These are phyloP conservation scores for Pythium aristosporum DNA, from an alignment of 352 stramenopile species.

Conservation along the genomic window DNA sequence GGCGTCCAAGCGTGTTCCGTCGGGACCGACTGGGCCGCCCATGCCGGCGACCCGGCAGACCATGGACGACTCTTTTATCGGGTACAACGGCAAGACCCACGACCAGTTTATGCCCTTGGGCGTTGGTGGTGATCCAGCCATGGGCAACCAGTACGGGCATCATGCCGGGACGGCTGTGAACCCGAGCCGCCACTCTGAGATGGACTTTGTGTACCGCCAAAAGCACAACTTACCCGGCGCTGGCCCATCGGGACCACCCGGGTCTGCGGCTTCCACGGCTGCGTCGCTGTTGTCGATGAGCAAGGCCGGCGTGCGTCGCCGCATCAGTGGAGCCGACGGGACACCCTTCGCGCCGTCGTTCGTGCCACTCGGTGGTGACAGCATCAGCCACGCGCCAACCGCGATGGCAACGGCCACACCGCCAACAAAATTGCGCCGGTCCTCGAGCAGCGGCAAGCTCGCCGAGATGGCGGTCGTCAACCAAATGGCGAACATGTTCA, in stretches of 20 bases:
- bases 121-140: too few relatives aligned
- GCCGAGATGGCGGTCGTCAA: conserved; percentile 7
- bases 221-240: not conserved
- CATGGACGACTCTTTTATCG: conserved; percentile 32
- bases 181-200: conserved; percentile 14
- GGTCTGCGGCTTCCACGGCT: not conserved
- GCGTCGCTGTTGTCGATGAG: conserved; percentile 23
- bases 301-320: conserved; percentile 20
- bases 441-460: conserved; percentile 19
- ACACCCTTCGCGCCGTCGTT: not conserved
- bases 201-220: conserved; percentile 23
- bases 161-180: not conserved
- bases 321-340: conserved; percentile 20
- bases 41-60: not conserved
- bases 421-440: conserved; percentile 1
- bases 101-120: conserved; percentile 3
- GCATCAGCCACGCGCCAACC: conserved; percentile 10
- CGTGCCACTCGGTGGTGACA: conserved; percentile 8
- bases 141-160: not conserved
- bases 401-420: conserved; percentile 7
- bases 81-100: not conserved
- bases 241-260: not conserved
- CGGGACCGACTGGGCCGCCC: not conserved
- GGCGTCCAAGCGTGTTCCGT: conserved; percentile 21
- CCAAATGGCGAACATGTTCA: conserved; percentile 23